These are phyloP conservation scores for Steccherinum ochraceum DNA, from an alignment of 768 basidiomycete species.

Conservation along the genomic window DNA sequence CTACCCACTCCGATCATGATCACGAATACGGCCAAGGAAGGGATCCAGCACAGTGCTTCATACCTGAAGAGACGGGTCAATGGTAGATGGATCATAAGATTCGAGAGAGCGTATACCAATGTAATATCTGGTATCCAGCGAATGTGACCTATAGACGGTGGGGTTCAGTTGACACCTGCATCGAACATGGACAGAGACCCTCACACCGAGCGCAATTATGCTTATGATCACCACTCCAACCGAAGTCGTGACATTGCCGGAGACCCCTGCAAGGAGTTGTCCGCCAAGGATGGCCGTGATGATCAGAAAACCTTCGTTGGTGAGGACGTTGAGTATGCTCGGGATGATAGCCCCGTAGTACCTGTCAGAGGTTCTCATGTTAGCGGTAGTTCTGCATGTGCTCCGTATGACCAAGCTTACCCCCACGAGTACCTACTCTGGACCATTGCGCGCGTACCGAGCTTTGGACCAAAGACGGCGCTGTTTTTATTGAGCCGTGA, in stretches of 20 bases:
- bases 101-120: slow-evolving; percentile 19
- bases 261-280: slow-evolving; percentile 37
- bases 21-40: slow-evolving; percentile 31
- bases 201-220: slow-evolving; percentile 29
- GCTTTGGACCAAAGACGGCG: slow-evolving; percentile 45
- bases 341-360: slow-evolving; percentile 35
- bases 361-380: slow-evolving; percentile 16
- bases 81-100: background rate
- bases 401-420: slow-evolving; percentile 15
- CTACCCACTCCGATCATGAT: slow-evolving; percentile 31
- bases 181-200: background rate
- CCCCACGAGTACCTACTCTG: slow-evolving; percentile 49
- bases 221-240: slow-evolving; percentile 40
- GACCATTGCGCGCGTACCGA: slow-evolving; percentile 52
- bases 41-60: slow-evolving; percentile 33
- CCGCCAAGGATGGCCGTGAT: slow-evolving; percentile 45
- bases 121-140: slow-evolving; percentile 27
- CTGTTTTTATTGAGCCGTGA: slow-evolving; percentile 17
- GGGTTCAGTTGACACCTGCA: background rate
- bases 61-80: slow-evolving; percentile 18
- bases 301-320: slow-evolving; percentile 41
- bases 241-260: slow-evolving; percentile 17
- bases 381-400: too few species aligned
- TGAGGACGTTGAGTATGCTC: slow-evolving; percentile 35
- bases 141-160: slow-evolving; percentile 22